Evolutionary conservation across 2,329 filamentous ascomycete genomes (phyloP), one percentile per base, ranked within the genome.

Genomic region (Fusarium nygamai): DNA sequence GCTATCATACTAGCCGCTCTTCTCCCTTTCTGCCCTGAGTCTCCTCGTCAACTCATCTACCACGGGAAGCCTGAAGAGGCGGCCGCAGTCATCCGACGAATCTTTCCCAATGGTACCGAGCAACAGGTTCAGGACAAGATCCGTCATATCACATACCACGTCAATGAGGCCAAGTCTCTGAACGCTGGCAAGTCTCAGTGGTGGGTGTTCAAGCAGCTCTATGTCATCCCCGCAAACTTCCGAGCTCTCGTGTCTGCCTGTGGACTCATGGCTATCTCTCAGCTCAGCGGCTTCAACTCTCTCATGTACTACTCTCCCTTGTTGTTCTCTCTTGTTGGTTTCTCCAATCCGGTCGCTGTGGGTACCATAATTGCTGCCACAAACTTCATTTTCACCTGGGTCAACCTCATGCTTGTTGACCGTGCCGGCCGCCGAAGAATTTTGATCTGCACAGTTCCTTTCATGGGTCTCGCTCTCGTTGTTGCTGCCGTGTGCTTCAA

Each of bases 241-340:
- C 82, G 86, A 17, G 85, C 85, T 19, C 78, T 87, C 20, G 76
- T 86, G 44, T 79, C 82, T 47, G 86, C 85, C 6, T 88, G 86
- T 62, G 83, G 85, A n/a, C 75, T 88, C n/a, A 88, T 88, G 85
- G 86, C 85, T 24, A 85, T 88, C 47, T 84, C 82, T 20, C 87
- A 88, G 79, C 86, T 88, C 47, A 82, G 84, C 11, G 87, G 86
- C 0, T 87, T 89, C 78, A 89, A 88, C 68, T 86, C 87, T 4
- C 80, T 89, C 43, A 81, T 84, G 68, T 88, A 88, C 78, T 88
- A 88, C 77, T 85, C 84, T 0, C 86, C 86, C 0, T 85, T 84
- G 1, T 78, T 88, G 1, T 88, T 89, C 72, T 78, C 81, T 3
- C 83, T 88, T 8, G 86, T 88, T 33, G 86, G 86, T 2, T 88